phyloP scores from a whole-genome alignment of 1,284 basidiomycete species.

The Anthracocystis panici-leucophaei region DNA sequence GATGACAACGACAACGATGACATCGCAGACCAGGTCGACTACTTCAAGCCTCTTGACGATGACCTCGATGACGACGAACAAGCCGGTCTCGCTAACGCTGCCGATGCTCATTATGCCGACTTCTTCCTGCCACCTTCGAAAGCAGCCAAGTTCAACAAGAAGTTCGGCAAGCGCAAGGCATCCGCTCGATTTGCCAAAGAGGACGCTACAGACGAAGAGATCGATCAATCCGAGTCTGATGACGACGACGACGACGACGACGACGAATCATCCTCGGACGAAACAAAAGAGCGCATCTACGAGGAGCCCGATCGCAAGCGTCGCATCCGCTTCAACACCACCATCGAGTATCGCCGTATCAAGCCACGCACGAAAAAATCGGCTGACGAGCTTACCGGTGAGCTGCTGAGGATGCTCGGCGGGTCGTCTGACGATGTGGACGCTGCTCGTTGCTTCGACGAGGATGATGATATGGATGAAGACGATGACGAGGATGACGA shows the following conservation, averaged over 20 bases:
- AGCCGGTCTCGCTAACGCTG: conserved; percentile 22
- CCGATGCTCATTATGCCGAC: conserved; percentile 72
- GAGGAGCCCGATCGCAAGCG: conserved; percentile 50
- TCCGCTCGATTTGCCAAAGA: conserved; percentile 38
- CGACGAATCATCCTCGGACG: conserved; percentile 14
- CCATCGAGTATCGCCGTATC: conserved; percentile 80
- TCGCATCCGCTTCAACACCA: conserved; percentile 79
- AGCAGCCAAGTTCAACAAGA: conserved; percentile 50
- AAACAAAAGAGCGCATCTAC: conserved; percentile 63
- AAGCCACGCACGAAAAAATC: conserved; percentile 56
- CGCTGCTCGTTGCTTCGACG: conserved; percentile 28
- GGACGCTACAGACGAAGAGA: conserved; percentile 29
- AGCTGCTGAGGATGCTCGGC: conserved; percentile 43
- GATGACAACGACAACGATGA: conserved; percentile 73
- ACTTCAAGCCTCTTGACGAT: conserved; percentile 59
- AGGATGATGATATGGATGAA: conserved; percentile 27
- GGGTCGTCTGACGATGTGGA: conserved; percentile 25
- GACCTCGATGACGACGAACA: conserved; percentile 50
- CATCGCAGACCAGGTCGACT: conserved; percentile 71
- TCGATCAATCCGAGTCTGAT: conserved; percentile 6
- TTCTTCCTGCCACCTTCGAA: conserved; percentile 74
- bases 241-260: conserved; percentile 23
- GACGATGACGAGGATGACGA: conserved; percentile 31
- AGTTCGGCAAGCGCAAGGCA: conserved; percentile 45
- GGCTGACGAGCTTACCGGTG: conserved; percentile 40